Percentiles rank a stretch among this genome's conserved stretches.
Conservation (phyloP, 2,329 filamentous ascomycete genomes). For the Pestalotiopsis sp. region DNA sequence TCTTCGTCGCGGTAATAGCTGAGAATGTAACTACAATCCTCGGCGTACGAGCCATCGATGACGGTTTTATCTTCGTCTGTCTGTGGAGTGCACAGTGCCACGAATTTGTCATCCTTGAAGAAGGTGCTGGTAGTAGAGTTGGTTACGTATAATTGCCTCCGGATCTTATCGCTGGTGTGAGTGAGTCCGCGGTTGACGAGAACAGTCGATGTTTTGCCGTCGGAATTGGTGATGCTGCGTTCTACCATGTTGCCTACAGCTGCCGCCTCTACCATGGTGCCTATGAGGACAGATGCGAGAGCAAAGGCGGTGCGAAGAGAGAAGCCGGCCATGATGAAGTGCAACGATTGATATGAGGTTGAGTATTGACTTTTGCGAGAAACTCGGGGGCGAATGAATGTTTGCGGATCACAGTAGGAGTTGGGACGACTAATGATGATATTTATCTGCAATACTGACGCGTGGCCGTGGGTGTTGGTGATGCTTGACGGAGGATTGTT, state of each 20-base stretch:
- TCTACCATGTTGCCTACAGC: neutral
- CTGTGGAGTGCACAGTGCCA: neutral
- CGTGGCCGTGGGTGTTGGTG: neutral
- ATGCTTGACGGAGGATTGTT: neutral
- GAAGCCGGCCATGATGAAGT: neutral
- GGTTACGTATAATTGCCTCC: neutral
- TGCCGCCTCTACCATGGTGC: neutral
- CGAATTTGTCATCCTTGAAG: neutral
- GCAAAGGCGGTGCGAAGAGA: neutral
- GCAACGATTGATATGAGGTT: neutral
- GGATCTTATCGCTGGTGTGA: neutral
- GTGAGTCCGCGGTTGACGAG: neutral
- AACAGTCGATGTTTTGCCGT: neutral
- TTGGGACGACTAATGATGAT: neutral
- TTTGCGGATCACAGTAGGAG: neutral
- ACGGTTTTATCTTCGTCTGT: neutral
- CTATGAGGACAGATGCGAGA: neutral
- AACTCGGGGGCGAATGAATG: neutral
- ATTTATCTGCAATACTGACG: neutral
- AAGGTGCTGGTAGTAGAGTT: neutral
- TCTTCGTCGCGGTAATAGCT: neutral
- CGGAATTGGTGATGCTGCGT: neutral
- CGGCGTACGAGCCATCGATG: neutral
- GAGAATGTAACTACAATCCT: conserved; percentile 6
- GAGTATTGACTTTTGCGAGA: neutral